Base-by-base conservation (phyloP, 2,329 filamentous ascomycete genomes). In the Lecanicillium sp. region DNA sequence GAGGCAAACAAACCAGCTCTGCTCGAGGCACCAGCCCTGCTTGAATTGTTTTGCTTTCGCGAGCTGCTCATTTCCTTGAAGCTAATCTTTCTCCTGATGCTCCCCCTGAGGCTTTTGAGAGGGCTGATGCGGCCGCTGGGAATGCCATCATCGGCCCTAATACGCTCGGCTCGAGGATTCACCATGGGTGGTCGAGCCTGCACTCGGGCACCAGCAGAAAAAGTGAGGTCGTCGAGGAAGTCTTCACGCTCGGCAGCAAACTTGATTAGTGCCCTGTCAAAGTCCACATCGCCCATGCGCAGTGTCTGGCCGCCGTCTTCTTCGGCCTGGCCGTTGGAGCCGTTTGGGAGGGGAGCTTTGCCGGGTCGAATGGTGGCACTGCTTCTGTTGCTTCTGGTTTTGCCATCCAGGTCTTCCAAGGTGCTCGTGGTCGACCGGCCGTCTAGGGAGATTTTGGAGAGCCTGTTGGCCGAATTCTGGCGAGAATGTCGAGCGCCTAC, bases 231-330 rank as follows among this genome's bases (percentile, higher is more conserved):
- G 47, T 94, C 86, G 37, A 96, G 68, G 53, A 98, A 98, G 43
- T 82, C 83, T 52, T 98, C 92, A 47, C 92, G 75, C 65, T 96
- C 90, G n/a, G 82, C 83, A 33, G 92, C 88, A 59, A 98, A 98
- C 64, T 95, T 96, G 53, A 88, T 68, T 49, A 98, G 71, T 18
- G 92, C 90, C 54, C 85, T 81, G 57, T 96, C 92, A 53, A 98
- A 98, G 59, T 96, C 92, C 53, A 85, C 87, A 55, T 94, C 87
- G 42, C 62, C 64, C 45, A 73, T 61, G 25, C 67, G 35, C 12
- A 17, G 15, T 15, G 15, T 19, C 5, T 33, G 50, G 28, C 50
- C 47, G 31, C 56, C 50, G 29, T 60, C 60, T 16, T 58, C 57
- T 30, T 56, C 56, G 32, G 36, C 37, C n/a, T 33, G 36, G 22